phyloP scores from a whole-genome alignment of 106 monocot species.

The Triglochin maritima region DNA sequence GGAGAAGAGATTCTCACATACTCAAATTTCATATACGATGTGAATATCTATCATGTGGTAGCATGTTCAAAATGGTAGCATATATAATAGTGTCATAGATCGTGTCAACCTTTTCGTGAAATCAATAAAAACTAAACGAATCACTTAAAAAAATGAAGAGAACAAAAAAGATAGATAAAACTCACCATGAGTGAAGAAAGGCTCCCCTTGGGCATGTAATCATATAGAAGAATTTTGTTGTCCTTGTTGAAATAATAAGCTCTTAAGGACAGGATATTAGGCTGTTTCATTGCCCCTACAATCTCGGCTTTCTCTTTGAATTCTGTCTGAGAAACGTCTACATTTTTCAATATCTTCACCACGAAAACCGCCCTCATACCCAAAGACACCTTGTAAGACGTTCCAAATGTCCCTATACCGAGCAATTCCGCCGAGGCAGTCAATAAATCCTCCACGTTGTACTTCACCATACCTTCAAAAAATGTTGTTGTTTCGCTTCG shows the following conservation, averaged over 20 bases:
- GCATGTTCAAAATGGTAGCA: no score
- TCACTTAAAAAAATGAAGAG: no score
- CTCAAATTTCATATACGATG: no score
- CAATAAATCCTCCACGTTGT: slow-evolving; percentile 64
- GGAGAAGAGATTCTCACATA: no score
- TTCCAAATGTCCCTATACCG: slow-evolving; percentile 79
- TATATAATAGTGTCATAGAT: no score
- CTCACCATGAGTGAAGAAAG: slow-evolving; percentile 67
- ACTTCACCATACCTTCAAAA: slow-evolving; percentile 19
- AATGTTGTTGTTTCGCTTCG: slow-evolving; percentile 24
- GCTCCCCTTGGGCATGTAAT: slow-evolving; percentile 65
- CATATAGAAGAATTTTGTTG: slow-evolving; percentile 78
- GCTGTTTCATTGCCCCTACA: slow-evolving; percentile 47
- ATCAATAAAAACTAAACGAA: no score
- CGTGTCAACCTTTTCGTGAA: no score
- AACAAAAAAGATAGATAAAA: neutral
- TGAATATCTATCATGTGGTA: no score
- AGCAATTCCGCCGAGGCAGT: slow-evolving; percentile 90
- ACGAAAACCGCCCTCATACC: slow-evolving; percentile 48
- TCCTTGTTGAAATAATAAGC: slow-evolving; percentile 79
- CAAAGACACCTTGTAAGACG: slow-evolving; percentile 73
- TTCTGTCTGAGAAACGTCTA: slow-evolving; percentile 50
- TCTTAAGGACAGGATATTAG: slow-evolving; percentile 40
- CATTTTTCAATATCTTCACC: slow-evolving; percentile 70
- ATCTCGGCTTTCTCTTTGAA: slow-evolving; percentile 42